Conservation (phyloP, 2,329 filamentous ascomycete species). For the Mariannaea elegans region DNA sequence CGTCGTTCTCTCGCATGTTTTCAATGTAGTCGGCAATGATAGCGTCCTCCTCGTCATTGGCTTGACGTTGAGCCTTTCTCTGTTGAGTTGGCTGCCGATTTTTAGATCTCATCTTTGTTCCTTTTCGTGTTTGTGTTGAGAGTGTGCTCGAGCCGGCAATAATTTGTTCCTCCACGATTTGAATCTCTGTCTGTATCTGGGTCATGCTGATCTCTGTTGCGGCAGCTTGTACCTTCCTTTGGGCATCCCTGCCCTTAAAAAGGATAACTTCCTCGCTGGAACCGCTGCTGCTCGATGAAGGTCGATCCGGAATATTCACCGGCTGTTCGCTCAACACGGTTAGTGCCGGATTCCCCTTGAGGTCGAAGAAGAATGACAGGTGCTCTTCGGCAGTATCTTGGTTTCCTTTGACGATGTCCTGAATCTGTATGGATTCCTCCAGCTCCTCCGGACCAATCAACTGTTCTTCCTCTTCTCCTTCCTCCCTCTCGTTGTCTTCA, state of each 20-base stretch:
- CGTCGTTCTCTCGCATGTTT: slow-evolving; percentile 65
- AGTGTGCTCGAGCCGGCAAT: slow-evolving; percentile 5
- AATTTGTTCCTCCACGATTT: slow-evolving; percentile 39
- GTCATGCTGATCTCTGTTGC: slow-evolving; percentile 31
- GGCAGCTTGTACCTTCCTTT: slow-evolving; percentile 34
- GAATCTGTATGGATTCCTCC: slow-evolving; percentile 26
- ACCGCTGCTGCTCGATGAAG: slow-evolving; percentile 35
- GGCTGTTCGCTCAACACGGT: neutral
- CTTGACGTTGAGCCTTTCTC: neutral
- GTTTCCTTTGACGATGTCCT: neutral
- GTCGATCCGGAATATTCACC: slow-evolving; percentile 28
- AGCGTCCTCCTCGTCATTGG: slow-evolving; percentile 59
- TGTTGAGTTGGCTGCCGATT: neutral
- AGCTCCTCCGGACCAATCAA: slow-evolving; percentile 35
- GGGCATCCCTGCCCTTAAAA: slow-evolving; percentile 64
- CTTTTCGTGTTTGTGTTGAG: slow-evolving; percentile 23
- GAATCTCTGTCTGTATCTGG: slow-evolving; percentile 46
- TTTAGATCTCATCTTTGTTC: slow-evolving; percentile 19
- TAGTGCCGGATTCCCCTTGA: slow-evolving; percentile 40
- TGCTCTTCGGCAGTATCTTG: slow-evolving; percentile 9
- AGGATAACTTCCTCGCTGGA: slow-evolving; percentile 76
- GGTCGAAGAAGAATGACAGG: slow-evolving; percentile 50
- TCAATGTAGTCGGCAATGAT: slow-evolving; percentile 75
- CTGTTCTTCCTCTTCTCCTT: neutral
- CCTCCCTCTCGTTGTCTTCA: neutral